These are phyloP conservation scores for Phytopythium boreale DNA, from an alignment of 352 stramenopile genomes.

Conservation along the genomic window DNA sequence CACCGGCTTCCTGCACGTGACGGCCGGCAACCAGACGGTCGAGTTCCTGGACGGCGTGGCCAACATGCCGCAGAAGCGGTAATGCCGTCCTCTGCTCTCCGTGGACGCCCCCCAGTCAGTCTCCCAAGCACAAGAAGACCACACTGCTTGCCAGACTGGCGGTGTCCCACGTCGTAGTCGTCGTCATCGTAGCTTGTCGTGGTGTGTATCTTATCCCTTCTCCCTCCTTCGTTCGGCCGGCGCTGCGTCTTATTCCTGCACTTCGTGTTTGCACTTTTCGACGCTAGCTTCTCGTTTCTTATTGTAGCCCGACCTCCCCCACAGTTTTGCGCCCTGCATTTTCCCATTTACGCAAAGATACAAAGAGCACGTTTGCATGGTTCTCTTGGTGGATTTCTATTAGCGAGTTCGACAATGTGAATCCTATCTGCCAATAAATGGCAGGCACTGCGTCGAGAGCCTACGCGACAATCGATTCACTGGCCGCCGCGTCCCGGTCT, in stretches of 20 bases:
- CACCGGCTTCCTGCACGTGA: constrained; percentile 78
- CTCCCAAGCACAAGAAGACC: not conserved
- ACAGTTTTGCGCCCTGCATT: not conserved
- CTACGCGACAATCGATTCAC: too few species aligned
- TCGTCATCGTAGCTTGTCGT: constrained; percentile 6
- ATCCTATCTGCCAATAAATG: too few species aligned
- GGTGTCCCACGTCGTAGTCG: not conserved
- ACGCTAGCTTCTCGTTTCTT: not conserved
- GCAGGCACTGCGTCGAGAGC: too few species aligned
- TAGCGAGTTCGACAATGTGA: too few species aligned
- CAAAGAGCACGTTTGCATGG: not conserved
- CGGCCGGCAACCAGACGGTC: constrained; percentile 76
- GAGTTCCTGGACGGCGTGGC: constrained; percentile 79
- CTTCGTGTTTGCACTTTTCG: not conserved
- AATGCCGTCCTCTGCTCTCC: constrained; percentile 10
- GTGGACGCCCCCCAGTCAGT: not conserved
- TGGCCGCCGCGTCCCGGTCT: not conserved
- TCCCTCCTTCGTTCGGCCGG: not conserved
- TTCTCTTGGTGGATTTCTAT: not conserved
- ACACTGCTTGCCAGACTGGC: too few species aligned
- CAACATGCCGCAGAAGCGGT: constrained; percentile 83
- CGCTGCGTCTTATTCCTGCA: not conserved
- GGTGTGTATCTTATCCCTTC: constrained; percentile 4
- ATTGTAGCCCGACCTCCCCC: not conserved
- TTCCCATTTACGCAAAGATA: not conserved